These are phyloP conservation scores for Macrophomina tecta DNA, from an alignment of 2,329 filamentous ascomycete genomes.

Conservation along the genomic window DNA sequence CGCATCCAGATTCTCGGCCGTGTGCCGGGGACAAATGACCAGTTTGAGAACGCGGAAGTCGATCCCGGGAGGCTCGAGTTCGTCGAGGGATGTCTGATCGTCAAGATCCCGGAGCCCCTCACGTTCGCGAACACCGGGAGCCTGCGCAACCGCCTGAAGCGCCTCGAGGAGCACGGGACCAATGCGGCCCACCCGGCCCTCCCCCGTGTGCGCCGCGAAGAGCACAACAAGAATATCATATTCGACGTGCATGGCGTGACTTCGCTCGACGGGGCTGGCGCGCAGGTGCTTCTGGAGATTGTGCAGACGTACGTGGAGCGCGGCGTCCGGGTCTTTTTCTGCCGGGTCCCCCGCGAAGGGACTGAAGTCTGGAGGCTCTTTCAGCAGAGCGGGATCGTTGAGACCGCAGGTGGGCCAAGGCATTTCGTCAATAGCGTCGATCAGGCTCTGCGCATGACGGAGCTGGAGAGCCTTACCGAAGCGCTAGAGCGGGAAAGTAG, in stretches of 20 bases:
- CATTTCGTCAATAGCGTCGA: constrained; percentile 86
- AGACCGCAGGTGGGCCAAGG: constrained; percentile 74
- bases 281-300: constrained; percentile 90
- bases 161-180: constrained; percentile 91
- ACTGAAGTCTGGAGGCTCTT: constrained; percentile 74
- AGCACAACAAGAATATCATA: constrained; percentile 88
- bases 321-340: constrained; percentile 80
- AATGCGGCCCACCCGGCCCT: constrained; percentile 83
- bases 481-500: neutral
- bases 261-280: constrained; percentile 88
- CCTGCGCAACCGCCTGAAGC: constrained; percentile 79
- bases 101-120: constrained; percentile 95
- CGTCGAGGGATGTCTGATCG: constrained; percentile 88
- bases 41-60: constrained; percentile 83
- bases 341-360: constrained; percentile 57
- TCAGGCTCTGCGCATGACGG: constrained; percentile 81
- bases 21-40: constrained; percentile 75
- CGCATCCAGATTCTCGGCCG: constrained; percentile 96
- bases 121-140: constrained; percentile 98
- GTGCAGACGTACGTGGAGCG: constrained; percentile 78
- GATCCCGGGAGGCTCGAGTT: constrained; percentile 80
- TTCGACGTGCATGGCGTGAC: constrained; percentile 99
- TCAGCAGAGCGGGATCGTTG: constrained; percentile 81
- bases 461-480: constrained; percentile 65
- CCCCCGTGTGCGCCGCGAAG: constrained; percentile 75